Evolutionary conservation across 2,329 filamentous ascomycete genomes (phyloP).

Genomic region (Epichloe coenophiala): DNA sequence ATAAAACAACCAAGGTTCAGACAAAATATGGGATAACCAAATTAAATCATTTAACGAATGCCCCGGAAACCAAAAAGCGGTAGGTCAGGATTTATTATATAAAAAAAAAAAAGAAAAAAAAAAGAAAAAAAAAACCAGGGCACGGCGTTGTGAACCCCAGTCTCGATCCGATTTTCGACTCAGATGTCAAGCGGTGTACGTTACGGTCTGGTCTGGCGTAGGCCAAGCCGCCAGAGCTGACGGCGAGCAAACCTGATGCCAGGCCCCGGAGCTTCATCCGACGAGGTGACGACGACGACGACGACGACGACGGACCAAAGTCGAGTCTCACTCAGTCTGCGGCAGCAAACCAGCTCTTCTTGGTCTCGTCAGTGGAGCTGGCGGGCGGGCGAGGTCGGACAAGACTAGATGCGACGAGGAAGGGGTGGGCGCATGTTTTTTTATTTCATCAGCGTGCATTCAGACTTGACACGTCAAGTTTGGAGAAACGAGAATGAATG

Average conservation of each 20-base stretch:
- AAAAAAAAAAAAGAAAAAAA: not conserved
- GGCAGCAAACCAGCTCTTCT: not conserved
- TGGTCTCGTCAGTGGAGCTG: not conserved
- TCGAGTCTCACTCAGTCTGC: not conserved
- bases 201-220: not conserved
- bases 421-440: not conserved
- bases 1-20: not conserved
- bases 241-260: not conserved
- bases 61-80: not conserved
- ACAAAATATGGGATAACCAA: not conserved
- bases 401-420: not conserved
- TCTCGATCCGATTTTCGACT: not conserved
- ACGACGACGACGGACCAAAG: not conserved
- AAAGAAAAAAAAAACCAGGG: not conserved
- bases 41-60: not conserved
- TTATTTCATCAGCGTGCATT: not conserved
- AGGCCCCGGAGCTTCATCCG: not conserved
- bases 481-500: not conserved
- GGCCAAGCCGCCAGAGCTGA: not conserved
- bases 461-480: too few species aligned
- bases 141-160: not conserved
- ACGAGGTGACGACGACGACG: not conserved
- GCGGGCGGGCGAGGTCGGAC: not conserved
- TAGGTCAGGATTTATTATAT: not conserved
- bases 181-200: not conserved